Evolutionary conservation across 164 flowering plant species (phyloP).

Genomic region (Piper betle): DNA sequence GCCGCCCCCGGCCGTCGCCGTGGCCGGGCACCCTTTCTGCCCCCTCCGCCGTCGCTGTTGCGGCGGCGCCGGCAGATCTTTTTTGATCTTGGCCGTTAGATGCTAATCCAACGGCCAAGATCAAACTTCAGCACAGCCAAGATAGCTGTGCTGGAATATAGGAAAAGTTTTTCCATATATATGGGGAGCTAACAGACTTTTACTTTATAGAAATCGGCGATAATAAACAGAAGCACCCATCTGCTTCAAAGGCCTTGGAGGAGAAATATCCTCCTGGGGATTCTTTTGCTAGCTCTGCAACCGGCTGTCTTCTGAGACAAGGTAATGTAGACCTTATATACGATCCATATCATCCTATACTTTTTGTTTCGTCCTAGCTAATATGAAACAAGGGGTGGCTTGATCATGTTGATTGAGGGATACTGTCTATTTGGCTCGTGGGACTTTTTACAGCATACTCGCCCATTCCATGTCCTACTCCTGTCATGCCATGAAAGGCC

Average conservation of each 20-base stretch:
- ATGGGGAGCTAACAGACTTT: background rate
- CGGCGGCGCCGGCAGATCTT: no score
- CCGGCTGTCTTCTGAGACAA: slow-evolving; percentile 2
- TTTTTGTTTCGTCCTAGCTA: background rate
- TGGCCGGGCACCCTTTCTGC: no score
- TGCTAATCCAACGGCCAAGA: no score
- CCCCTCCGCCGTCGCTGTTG: no score
- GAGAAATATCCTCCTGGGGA: slow-evolving; percentile 4
- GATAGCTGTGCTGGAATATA: no score
- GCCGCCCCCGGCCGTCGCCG: no score
- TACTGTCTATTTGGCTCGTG: no score
- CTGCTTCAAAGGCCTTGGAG: background rate
- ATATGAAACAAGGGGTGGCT: background rate
- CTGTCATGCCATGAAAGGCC: background rate
- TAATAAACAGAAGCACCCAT: background rate
- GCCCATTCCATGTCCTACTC: background rate
- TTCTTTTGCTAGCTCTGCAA: slow-evolving; percentile 2
- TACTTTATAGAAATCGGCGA: background rate
- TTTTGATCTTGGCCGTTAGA: no score
- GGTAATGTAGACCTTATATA: background rate
- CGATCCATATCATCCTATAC: background rate
- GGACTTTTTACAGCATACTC: background rate
- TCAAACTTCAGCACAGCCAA: no score
- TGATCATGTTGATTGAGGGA: background rate
- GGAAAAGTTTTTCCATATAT: background rate